phyloP scores from a whole-genome alignment of 202 grass and related monocot genomes.

The Schoenoplectus tabernaemontani region DNA sequence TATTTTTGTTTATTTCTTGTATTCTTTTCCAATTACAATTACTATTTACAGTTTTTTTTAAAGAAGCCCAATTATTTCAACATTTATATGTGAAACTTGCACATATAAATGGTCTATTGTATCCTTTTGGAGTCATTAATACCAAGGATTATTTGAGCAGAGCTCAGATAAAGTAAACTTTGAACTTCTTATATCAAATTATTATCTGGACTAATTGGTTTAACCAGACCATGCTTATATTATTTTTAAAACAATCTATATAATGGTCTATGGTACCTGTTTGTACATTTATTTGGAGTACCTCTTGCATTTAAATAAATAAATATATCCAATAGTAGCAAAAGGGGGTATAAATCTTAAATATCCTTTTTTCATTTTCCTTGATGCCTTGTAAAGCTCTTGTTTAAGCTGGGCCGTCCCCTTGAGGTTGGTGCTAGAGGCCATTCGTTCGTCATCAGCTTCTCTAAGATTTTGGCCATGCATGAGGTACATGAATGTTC shows the following conservation, averaged over 20 bases:
- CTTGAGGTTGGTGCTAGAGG: constrained; percentile 91
- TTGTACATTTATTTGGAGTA: not conserved
- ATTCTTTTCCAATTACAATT: constrained; percentile 6
- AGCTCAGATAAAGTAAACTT: not conserved
- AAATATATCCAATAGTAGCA: not conserved
- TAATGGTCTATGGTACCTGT: not conserved
- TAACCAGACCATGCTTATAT: not conserved
- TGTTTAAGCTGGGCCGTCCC: constrained; percentile 78
- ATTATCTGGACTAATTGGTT: not conserved
- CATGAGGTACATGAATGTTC: constrained; percentile 55
- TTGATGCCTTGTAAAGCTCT: constrained; percentile 54
- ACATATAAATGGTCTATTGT: too few species aligned
- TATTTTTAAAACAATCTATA: not conserved
- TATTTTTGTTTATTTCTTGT: not conserved
- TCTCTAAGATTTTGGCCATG: constrained; percentile 80
- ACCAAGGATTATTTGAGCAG: not conserved
- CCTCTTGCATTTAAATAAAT: not conserved
- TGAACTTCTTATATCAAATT: not conserved
- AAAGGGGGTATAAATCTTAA: not conserved
- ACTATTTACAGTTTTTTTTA: constrained; percentile 1
- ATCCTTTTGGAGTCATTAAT: not conserved
- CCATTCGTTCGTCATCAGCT: constrained; percentile 71
- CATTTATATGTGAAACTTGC: not conserved
- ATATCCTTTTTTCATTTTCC: constrained; percentile 6
- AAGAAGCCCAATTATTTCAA: not conserved